Evolutionary conservation across 225 moss, liverwort and hornwort species (phyloP).

Genomic region (Pseudoscleropodium purum): DNA sequence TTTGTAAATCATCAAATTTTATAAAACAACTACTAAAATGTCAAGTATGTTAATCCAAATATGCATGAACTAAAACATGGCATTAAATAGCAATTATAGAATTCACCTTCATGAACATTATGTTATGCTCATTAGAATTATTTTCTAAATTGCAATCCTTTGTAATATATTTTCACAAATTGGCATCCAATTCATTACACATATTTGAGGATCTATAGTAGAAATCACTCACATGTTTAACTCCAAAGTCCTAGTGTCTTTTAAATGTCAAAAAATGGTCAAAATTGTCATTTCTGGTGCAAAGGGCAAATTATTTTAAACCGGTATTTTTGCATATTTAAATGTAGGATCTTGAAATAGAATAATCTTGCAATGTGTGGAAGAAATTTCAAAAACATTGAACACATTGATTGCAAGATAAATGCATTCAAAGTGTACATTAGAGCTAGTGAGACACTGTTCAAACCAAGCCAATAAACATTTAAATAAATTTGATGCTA

Average conservation of each 20-base stretch:
- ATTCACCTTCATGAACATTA: neutral
- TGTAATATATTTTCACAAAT: neutral
- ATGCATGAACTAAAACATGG: neutral
- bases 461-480: accelerated
- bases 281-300: neutral
- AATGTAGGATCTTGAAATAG: no score
- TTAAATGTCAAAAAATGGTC: accelerated
- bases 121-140: neutral
- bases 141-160: neutral
- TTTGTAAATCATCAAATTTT: neutral
- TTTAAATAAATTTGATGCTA: neutral
- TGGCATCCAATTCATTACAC: neutral
- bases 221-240: neutral
- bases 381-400: neutral
- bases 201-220: neutral
- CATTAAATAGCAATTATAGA: neutral
- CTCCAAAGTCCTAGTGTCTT: accelerated
- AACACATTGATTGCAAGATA: neutral
- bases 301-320: neutral
- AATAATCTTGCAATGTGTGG: neutral
- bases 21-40: neutral
- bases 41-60: neutral
- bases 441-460: accelerated
- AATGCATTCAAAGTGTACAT: accelerated
- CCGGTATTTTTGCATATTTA: neutral